These are phyloP conservation scores for Malassezia arunalokei DNA, from an alignment of 1,284 basidiomycete species.

Conservation along the genomic window DNA sequence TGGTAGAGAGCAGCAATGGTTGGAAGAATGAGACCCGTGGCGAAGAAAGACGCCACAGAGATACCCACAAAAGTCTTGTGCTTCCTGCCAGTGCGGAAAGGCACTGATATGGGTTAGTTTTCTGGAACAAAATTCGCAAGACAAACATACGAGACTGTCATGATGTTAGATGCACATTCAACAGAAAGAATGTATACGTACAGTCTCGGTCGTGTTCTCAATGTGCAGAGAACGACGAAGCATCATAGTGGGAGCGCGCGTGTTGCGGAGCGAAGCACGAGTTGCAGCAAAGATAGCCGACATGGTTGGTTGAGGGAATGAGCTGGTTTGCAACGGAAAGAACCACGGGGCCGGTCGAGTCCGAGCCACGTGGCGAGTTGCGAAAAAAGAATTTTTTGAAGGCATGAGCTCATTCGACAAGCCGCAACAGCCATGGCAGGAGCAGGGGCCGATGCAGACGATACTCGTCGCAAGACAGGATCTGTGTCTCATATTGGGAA, in stretches of 20 bases:
- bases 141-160: conserved; percentile 18
- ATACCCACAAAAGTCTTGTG: conserved; percentile 35
- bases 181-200: conserved; percentile 17
- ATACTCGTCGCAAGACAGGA: conserved; percentile 7
- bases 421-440: neutral
- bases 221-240: conserved; percentile 35
- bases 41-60: conserved; percentile 33
- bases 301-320: conserved; percentile 16
- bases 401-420: no score
- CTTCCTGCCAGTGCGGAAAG: conserved; percentile 36
- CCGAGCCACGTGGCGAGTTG: conserved; percentile 5
- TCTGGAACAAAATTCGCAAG: neutral
- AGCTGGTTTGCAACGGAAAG: neutral
- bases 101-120: conserved; percentile 21
- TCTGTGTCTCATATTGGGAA: conserved; percentile 43
- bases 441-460: neutral
- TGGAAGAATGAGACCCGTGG: conserved; percentile 33
- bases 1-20: conserved; percentile 40
- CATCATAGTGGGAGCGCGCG: conserved; percentile 19
- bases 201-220: conserved; percentile 43
- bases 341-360: neutral
- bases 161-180: neutral
- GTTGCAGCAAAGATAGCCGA: conserved; percentile 29
- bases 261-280: conserved; percentile 27
- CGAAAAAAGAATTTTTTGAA: neutral